These are phyloP conservation scores for Penicillium paneum DNA, from an alignment of 2,329 filamentous ascomycete genomes.

Conservation along the genomic window DNA sequence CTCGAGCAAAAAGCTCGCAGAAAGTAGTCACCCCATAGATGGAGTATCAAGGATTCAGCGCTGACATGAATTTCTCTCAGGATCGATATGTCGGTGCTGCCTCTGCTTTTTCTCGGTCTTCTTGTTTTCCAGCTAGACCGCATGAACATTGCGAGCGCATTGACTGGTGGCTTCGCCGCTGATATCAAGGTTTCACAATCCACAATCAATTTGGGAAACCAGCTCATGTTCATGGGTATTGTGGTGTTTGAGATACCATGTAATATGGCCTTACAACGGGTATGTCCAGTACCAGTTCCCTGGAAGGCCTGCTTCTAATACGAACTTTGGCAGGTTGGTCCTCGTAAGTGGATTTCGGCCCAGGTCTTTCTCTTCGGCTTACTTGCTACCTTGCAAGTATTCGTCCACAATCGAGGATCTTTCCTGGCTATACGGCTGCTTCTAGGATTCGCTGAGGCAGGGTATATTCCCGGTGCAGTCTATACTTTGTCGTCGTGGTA, in stretches of 20 bases:
- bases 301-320: not conserved
- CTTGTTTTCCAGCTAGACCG: not conserved
- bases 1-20: not conserved
- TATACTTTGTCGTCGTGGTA: not conserved
- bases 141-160: not conserved
- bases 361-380: not conserved
- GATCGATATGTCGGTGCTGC: not conserved
- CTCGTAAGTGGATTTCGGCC: not conserved
- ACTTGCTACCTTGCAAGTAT: not conserved
- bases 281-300: not conserved
- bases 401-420: not conserved
- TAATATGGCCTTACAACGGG: not conserved
- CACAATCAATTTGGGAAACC: not conserved
- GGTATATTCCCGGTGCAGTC: not conserved
- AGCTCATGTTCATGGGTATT: not conserved
- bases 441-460: not conserved
- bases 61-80: not conserved
- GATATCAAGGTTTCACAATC: not conserved
- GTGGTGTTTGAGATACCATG: not conserved
- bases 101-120: not conserved
- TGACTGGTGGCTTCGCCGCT: not conserved
- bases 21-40: not conserved
- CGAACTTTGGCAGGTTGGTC: not conserved
- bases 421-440: not conserved
- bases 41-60: not conserved